Conservation (phyloP, 1,284 basidiomycete species). For the Cystobasidiaceae sp. region DNA sequence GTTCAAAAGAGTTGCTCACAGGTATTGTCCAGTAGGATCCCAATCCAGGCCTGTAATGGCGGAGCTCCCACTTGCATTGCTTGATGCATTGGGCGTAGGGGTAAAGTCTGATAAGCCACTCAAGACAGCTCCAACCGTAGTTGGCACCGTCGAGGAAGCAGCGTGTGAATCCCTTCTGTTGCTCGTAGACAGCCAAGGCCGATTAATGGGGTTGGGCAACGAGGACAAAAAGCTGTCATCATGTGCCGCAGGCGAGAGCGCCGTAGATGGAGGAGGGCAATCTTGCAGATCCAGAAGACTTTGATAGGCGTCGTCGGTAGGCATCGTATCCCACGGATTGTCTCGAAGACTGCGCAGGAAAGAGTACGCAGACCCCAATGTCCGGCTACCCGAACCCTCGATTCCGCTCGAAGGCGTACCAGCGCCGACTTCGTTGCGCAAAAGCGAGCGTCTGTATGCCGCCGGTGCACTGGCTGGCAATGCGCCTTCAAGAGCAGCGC, state of each 20-base stretch:
- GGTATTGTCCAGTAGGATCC: constrained; percentile 14
- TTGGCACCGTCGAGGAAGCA: no score
- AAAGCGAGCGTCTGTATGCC: neutral
- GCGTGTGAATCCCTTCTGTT: no score
- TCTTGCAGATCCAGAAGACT: neutral
- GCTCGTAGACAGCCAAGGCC: constrained; percentile 11
- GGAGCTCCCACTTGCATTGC: neutral
- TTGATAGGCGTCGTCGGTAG: constrained; percentile 14
- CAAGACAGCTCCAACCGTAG: neutral
- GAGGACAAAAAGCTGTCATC: constrained; percentile 3
- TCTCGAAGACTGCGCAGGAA: constrained; percentile 4
- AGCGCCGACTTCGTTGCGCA: neutral
- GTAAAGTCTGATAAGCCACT: neutral
- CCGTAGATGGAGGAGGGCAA: neutral
- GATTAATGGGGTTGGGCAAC: neutral
- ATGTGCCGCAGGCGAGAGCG: neutral
- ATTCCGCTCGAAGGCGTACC: no score
- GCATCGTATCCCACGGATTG: constrained; percentile 20
- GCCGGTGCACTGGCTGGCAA: neutral
- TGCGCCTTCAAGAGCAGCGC: neutral
- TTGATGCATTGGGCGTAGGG: no score
- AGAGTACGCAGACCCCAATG: no score
- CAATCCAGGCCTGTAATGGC: constrained; percentile 29
- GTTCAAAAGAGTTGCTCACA: neutral
- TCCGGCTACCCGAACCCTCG: no score